Conservation (phyloP, 768 basidiomycete species). For the Serendipita sp. region DNA sequence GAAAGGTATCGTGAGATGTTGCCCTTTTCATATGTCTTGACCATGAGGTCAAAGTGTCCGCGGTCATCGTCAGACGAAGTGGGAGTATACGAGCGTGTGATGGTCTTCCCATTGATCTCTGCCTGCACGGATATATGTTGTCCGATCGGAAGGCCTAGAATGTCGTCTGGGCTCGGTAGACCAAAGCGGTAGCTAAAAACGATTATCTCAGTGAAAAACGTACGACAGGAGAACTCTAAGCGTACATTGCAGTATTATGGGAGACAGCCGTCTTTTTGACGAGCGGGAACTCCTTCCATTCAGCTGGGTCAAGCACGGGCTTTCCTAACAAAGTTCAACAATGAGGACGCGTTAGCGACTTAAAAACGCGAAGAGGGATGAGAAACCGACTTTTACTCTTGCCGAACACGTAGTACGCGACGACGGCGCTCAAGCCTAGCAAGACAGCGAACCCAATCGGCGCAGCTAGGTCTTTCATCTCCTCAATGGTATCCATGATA, state of each 20-base stretch:
- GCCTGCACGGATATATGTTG: slow-evolving; percentile 91
- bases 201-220: background rate
- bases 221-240: slow-evolving; percentile 6
- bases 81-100: slow-evolving; percentile 89
- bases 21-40: slow-evolving; percentile 98
- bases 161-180: slow-evolving; percentile 53
- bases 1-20: slow-evolving; percentile 86
- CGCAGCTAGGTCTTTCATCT: slow-evolving; percentile 37
- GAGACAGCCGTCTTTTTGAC: slow-evolving; percentile 69
- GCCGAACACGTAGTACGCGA: slow-evolving; percentile 7
- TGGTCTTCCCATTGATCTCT: slow-evolving; percentile 77
- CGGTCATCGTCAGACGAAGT: slow-evolving; percentile 84
- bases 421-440: slow-evolving; percentile 3
- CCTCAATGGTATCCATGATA: slow-evolving; percentile 22
- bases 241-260: slow-evolving; percentile 89
- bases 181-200: slow-evolving; percentile 72
- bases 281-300: slow-evolving; percentile 74
- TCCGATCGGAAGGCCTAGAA: slow-evolving; percentile 87
- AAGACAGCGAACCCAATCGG: slow-evolving; percentile 9
- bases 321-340: slow-evolving; percentile 33
- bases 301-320: slow-evolving; percentile 53
- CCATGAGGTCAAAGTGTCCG: slow-evolving; percentile 89
- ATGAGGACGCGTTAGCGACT: background rate
- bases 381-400: slow-evolving; percentile 8
- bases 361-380: too few relatives aligned